phyloP scores from a whole-genome alignment of 306 rosid genomes.

The Echinosophora koreensis region DNA sequence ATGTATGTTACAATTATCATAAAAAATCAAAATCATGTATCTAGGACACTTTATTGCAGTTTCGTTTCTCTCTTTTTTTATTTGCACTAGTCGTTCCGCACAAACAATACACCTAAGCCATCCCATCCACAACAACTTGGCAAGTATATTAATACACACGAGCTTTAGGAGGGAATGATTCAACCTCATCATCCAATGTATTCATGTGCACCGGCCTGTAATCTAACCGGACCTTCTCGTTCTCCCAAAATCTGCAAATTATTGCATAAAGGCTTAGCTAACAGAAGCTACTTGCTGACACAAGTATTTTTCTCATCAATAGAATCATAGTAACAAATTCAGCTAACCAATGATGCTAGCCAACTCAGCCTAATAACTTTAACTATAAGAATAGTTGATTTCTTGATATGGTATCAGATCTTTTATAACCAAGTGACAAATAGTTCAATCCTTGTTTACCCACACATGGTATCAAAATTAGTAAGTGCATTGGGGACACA shows the following conservation, averaged over 20 bases:
- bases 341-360: slow-evolving; percentile 17
- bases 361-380: background rate
- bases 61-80: slow-evolving; percentile 19
- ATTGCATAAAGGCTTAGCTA: slow-evolving; percentile 39
- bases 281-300: background rate
- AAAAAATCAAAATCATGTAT: slow-evolving; percentile 43
- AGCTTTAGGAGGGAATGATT: slow-evolving; percentile 94
- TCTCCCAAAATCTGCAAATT: slow-evolving; percentile 86
- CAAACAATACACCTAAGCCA: slow-evolving; percentile 29
- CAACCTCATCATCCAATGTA: slow-evolving; percentile 88
- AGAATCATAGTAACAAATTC: slow-evolving; percentile 3
- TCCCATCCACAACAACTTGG: slow-evolving; percentile 29
- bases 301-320: slow-evolving; percentile 8
- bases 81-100: slow-evolving; percentile 40
- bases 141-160: slow-evolving; percentile 74
- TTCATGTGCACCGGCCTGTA: slow-evolving; percentile 96
- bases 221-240: slow-evolving; percentile 76
- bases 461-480: background rate
- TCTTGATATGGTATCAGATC: background rate
- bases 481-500: background rate
- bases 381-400: slow-evolving; percentile 10
- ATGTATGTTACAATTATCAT: slow-evolving; percentile 54
- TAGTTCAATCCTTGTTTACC: background rate
- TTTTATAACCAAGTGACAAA: background rate
- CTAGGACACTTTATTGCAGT: slow-evolving; percentile 49